Conservation (phyloP, 2,329 filamentous ascomycete genomes). For the Trichoderma citrinoviride region DNA sequence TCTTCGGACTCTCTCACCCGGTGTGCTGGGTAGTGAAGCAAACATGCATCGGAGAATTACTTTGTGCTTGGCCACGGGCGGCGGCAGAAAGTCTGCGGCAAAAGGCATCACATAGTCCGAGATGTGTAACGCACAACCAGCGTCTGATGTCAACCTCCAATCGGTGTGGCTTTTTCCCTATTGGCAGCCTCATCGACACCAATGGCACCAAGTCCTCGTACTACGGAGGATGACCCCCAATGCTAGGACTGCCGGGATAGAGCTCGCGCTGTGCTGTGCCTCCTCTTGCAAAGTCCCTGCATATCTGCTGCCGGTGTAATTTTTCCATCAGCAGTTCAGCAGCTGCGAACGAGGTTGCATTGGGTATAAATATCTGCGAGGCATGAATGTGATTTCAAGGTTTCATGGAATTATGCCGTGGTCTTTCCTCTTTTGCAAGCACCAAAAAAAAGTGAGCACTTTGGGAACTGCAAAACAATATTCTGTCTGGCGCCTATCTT, state of each 20-base stretch:
- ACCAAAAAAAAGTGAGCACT: neutral
- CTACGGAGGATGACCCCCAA: no score
- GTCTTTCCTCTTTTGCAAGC: neutral
- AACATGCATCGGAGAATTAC: conserved; percentile 23
- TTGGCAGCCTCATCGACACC: neutral
- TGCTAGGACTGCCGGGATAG: neutral
- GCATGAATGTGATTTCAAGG: neutral
- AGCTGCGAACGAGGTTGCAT: neutral
- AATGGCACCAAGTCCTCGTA: neutral
- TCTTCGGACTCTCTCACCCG: conserved; percentile 1
- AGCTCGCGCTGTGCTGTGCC: neutral
- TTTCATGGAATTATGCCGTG: neutral
- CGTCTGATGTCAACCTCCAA: neutral
- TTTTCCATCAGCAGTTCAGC: neutral
- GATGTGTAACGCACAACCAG: neutral
- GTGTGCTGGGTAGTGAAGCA: conserved; percentile 4
- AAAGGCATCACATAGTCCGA: conserved; percentile 1
- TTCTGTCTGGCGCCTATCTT: neutral
- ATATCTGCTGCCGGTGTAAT: neutral
- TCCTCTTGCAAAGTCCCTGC: neutral
- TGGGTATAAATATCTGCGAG: neutral
- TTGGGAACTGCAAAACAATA: neutral
- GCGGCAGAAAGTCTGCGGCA: conserved; percentile 2
- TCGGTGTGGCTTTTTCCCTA: neutral
- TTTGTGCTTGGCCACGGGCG: neutral